Percentiles rank a stretch among this genome's conserved stretches.
Conservation (phyloP, 169 alveolate genomes). For the Theileria orientalis region DNA sequence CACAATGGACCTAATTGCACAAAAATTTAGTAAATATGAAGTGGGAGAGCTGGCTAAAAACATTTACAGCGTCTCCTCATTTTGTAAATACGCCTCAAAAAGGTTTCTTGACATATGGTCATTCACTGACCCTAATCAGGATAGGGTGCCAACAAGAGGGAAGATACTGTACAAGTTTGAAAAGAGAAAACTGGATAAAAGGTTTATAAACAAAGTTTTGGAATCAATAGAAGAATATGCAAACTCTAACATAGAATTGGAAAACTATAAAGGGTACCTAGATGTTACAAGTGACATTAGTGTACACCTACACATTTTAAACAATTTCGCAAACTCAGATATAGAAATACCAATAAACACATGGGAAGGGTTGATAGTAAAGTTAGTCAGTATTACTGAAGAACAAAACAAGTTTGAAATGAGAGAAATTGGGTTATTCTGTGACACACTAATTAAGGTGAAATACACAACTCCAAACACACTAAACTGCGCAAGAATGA, state of each 20-base stretch:
- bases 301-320: conserved; percentile 29
- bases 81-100: conserved; percentile 34
- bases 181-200: conserved; percentile 14
- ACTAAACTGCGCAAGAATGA: conserved; percentile 2
- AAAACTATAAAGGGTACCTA: neutral
- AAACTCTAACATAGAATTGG: neutral
- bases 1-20: conserved; percentile 43
- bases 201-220: conserved; percentile 22
- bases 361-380: conserved; percentile 42
- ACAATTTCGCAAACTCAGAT: conserved; percentile 46
- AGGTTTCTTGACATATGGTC: conserved; percentile 53
- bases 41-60: conserved; percentile 15
- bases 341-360: conserved; percentile 25
- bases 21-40: conserved; percentile 8
- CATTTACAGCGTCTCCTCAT: conserved; percentile 17
- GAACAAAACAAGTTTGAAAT: neutral
- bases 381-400: neutral
- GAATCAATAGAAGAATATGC: conserved; percentile 21
- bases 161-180: conserved; percentile 29
- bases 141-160: conserved; percentile 17
- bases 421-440: conserved; percentile 2
- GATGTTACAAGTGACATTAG: neutral
- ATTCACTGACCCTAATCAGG: conserved; percentile 17
- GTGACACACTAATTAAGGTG: conserved; percentile 29
- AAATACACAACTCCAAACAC: conserved; percentile 48